Conservation (phyloP, 2,329 filamentous ascomycete species). For the Ceratocystis diversiconidia region DNA sequence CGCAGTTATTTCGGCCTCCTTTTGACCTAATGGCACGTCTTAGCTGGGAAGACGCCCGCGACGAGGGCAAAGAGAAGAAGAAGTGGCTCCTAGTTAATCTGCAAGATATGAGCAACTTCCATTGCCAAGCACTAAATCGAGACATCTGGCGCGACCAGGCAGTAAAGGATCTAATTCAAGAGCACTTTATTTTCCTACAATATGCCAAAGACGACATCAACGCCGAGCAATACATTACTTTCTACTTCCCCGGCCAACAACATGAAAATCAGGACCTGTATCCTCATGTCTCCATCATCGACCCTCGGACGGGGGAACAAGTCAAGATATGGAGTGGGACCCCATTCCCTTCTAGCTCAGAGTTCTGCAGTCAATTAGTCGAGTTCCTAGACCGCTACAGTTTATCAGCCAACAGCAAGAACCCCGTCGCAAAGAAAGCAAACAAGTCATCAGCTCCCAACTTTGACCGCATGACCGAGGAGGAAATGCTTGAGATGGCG, state of each 20-base stretch:
- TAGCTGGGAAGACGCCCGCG: slow-evolving; percentile 71
- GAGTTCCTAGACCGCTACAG: slow-evolving; percentile 98
- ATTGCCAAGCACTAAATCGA: slow-evolving; percentile 84
- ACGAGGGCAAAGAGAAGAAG: slow-evolving; percentile 71
- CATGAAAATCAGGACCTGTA: slow-evolving; percentile 80
- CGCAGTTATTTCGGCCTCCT: slow-evolving; percentile 83
- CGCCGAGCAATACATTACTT: slow-evolving; percentile 69
- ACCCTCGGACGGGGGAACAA: slow-evolving; percentile 89
- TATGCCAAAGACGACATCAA: slow-evolving; percentile 75
- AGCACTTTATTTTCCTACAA: slow-evolving; percentile 93
- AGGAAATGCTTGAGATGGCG: slow-evolving; percentile 93
- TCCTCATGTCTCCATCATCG: slow-evolving; percentile 89
- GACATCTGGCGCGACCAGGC: slow-evolving; percentile 87
- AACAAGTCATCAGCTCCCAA: slow-evolving; percentile 30
- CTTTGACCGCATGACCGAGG: slow-evolving; percentile 82
- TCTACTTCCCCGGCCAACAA: slow-evolving; percentile 62
- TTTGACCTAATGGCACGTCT: slow-evolving; percentile 74
- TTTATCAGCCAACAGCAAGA: slow-evolving; percentile 73
- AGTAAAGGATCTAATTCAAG: slow-evolving; percentile 65
- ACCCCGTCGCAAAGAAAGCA: slow-evolving; percentile 72
- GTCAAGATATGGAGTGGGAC: slow-evolving; percentile 89
- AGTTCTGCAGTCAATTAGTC: slow-evolving; percentile 82
- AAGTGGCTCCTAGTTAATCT: slow-evolving; percentile 96
- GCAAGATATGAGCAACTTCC: slow-evolving; percentile 84
- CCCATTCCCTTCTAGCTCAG: slow-evolving; percentile 58